These are phyloP conservation scores for Neurospora sublineolata DNA, from an alignment of 495 filamentous ascomycete genomes.

Conservation along the genomic window DNA sequence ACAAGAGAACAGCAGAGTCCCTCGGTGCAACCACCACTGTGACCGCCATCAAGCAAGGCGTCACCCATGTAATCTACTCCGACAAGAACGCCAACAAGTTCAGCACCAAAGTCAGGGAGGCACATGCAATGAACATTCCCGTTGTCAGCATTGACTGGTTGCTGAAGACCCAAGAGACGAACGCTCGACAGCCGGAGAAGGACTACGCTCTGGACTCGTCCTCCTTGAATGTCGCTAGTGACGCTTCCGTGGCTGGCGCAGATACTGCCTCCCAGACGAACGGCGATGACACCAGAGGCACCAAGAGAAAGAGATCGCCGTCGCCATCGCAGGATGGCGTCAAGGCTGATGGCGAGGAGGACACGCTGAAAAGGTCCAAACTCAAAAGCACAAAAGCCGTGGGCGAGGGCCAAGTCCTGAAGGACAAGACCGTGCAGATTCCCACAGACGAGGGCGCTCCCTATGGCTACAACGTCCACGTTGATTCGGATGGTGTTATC, in stretches of 20 bases:
- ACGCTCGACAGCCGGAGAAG: slow-evolving; percentile 25
- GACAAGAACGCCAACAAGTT: slow-evolving; percentile 41
- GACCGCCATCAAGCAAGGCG: slow-evolving; percentile 33
- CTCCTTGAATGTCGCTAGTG: background rate
- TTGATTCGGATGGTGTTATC: slow-evolving; percentile 50
- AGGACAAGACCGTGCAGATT: slow-evolving; percentile 32
- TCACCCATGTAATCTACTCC: slow-evolving; percentile 51
- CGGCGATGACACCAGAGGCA: background rate
- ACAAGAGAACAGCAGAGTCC: slow-evolving; percentile 34
- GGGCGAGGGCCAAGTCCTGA: slow-evolving; percentile 32
- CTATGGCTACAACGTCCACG: slow-evolving; percentile 42
- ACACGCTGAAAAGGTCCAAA: slow-evolving; percentile 7
- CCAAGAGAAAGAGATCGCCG: slow-evolving; percentile 15
- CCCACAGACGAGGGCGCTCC: slow-evolving; percentile 35
- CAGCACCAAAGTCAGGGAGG: slow-evolving; percentile 37
- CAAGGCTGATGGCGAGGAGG: background rate
- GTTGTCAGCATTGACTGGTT: slow-evolving; percentile 58
- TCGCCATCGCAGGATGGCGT: slow-evolving; percentile 1
- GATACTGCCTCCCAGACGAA: background rate
- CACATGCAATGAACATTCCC: slow-evolving; percentile 34
- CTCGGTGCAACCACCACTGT: slow-evolving; percentile 38
- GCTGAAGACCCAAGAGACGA: slow-evolving; percentile 33
- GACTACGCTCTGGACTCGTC: slow-evolving; percentile 5
- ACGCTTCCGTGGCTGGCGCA: slow-evolving; percentile 1
- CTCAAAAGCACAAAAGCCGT: slow-evolving; percentile 18